Evolutionary conservation across 2,329 filamentous ascomycete species (phyloP).

Genomic region (Plenodomus tracheiphilus): DNA sequence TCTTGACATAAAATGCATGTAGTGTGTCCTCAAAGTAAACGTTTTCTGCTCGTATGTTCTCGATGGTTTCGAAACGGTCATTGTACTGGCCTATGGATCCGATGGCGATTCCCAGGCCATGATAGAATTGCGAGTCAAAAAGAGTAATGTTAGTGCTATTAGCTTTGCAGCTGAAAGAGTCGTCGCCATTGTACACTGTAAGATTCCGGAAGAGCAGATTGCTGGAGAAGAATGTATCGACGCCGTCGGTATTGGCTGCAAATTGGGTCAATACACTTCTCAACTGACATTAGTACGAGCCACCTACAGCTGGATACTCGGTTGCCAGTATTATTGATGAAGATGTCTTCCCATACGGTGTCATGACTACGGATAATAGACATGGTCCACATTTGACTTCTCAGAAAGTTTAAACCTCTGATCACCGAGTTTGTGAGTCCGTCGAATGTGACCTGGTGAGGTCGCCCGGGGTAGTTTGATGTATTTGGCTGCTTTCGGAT

Average conservation of each 20-base stretch:
- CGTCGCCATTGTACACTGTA: constrained; percentile 20
- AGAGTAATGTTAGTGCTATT: constrained; percentile 22
- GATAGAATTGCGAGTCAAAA: constrained; percentile 14
- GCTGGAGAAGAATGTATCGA: constrained; percentile 58
- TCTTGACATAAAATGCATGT: constrained; percentile 60
- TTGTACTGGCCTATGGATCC: constrained; percentile 62
- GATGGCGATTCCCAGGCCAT: constrained; percentile 54
- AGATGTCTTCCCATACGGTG: constrained; percentile 55
- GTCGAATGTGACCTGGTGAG: constrained; percentile 58
- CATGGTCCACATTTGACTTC: constrained; percentile 65
- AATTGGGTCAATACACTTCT: background rate
- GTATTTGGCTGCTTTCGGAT: constrained; percentile 31
- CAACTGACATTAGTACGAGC: background rate
- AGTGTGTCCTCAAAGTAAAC: constrained; percentile 52
- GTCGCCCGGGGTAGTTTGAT: constrained; percentile 46
- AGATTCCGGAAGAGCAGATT: constrained; percentile 49
- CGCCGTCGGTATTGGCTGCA: constrained; percentile 50
- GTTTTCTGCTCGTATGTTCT: constrained; percentile 55
- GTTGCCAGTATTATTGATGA: constrained; percentile 53
- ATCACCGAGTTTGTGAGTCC: constrained; percentile 55
- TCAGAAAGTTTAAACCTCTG: constrained; percentile 55
- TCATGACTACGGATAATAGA: constrained; percentile 55
- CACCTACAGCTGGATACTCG: constrained; percentile 17
- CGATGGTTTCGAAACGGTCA: constrained; percentile 53
- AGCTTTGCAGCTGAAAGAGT: constrained; percentile 19